phyloP scores from a whole-genome alignment of 1,284 basidiomycete species.

The Sporisorium graminicola region DNA sequence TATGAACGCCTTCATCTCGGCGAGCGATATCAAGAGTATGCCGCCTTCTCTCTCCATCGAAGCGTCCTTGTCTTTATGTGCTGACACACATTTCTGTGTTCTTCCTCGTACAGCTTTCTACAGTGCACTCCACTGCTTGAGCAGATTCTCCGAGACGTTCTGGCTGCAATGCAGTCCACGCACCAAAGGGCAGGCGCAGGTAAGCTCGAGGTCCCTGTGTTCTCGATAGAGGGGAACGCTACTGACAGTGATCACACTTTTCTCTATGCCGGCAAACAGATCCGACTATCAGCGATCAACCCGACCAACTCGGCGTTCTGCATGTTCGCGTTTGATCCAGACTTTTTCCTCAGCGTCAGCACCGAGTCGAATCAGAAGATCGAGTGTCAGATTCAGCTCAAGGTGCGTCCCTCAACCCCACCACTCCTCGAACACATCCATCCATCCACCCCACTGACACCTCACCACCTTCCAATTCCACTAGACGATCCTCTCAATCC shows the following conservation, averaged over 20 bases:
- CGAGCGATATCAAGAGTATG: constrained; percentile 40
- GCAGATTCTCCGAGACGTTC: constrained; percentile 47
- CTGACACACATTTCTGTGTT: neutral
- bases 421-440: neutral
- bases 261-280: constrained; percentile 5
- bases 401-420: constrained; percentile 10
- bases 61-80: neutral
- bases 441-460: neutral
- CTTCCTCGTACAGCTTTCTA: constrained; percentile 18
- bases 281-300: constrained; percentile 62
- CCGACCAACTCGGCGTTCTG: constrained; percentile 62
- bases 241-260: neutral
- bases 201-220: neutral
- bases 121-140: constrained; percentile 38
- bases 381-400: constrained; percentile 58
- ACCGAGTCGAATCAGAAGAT: constrained; percentile 14
- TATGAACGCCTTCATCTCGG: constrained; percentile 52
- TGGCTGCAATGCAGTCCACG: constrained; percentile 40
- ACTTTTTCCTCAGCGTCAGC: constrained; percentile 52
- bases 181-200: constrained; percentile 9
- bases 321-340: constrained; percentile 52
- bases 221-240: neutral
- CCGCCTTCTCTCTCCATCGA: neutral
- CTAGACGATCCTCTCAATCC: constrained; percentile 51
- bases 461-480: neutral